These are phyloP conservation scores for Stipa capillata DNA, from an alignment of 176 grass and related monocot genomes.

Conservation along the genomic window DNA sequence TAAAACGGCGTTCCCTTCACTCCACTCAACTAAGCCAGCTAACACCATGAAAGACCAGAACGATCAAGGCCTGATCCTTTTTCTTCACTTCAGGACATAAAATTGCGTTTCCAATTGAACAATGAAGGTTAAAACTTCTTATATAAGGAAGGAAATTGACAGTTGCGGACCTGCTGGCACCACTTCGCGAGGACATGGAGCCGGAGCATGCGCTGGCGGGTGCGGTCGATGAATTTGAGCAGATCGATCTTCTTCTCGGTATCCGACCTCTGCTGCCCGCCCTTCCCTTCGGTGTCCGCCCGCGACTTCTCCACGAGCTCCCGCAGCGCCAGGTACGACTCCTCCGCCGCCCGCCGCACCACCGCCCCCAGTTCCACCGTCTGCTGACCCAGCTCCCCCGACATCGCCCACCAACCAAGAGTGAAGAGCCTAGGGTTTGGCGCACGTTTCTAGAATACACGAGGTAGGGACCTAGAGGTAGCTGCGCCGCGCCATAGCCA, in stretches of 20 bases:
- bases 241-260: constrained; percentile 98
- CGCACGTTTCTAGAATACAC: neutral
- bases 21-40: neutral
- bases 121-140: neutral
- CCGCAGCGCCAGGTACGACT: constrained; percentile 90
- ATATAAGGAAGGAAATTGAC: neutral
- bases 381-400: constrained; percentile 74
- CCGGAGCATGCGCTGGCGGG: constrained; percentile 95
- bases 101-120: neutral
- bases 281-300: constrained; percentile 46
- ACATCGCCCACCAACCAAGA: constrained; percentile 21
- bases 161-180: constrained; percentile 58
- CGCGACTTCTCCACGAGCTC: constrained; percentile 86
- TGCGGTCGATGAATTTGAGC: constrained; percentile 86
- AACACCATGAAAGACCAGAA: neutral
- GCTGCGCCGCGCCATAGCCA: neutral
- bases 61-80: neutral
- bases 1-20: neutral
- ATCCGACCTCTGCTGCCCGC: constrained; percentile 54
- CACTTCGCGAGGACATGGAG: constrained; percentile 97
- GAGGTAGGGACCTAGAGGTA: neutral
- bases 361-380: constrained; percentile 81
- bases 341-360: constrained; percentile 69
- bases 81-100: neutral
- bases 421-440: neutral